Base-by-base conservation (phyloP, 2,329 filamentous ascomycete species). In the Aureobasidium namibiae region DNA sequence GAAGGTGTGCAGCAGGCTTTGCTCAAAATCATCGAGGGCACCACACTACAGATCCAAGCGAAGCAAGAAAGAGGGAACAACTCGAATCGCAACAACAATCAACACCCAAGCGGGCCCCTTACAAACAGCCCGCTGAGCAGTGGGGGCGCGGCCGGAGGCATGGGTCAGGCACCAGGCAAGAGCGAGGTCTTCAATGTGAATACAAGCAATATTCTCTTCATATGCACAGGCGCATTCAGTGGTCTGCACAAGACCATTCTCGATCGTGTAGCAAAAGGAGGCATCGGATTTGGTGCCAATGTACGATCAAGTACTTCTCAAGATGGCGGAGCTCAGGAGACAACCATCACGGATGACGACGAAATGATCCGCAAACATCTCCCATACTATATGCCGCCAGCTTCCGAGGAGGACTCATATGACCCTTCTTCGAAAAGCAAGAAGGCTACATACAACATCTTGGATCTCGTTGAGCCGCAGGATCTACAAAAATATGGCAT, bases 1-100 rank as follows among this genome's bases (percentile, higher is more conserved):
- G 94, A 97, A 76, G 94, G 94, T 56, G 94, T 97, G 0, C 94
- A 99, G 69, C 94, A 99, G 74, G 92, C 94, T 7, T 78, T 99
- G 5, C 76, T 99, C 33, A 97, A 97, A 75, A 90, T 99, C 41
- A 90, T 99, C 21, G 94, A 99, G 74, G 94, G 94, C 8, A 95
- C 92, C 1, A 96, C 92, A 24, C 81, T 99, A 11, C 94, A 95
- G 41, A 82, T 99, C 31, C 92, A 92, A 68, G 88, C 92, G 24
- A 97, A 96, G 72, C 83, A 87, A 63, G 88, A 87, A 66, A 80
- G 84, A 69, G 76, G 61, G 72, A 80, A 64, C 52, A 61, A 63
- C 16, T 57, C 60, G 41, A 26, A 54, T 49, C 59, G 61, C 29
- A 50, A 57, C 29, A 50, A 60, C 26, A 44, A 44, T 24, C 49